Percentiles rank a stretch among this genome's conserved stretches.
These are phyloP conservation scores for Xylaria sp. DNA, from an alignment of 2,329 filamentous ascomycete species.

Conservation along the genomic window DNA sequence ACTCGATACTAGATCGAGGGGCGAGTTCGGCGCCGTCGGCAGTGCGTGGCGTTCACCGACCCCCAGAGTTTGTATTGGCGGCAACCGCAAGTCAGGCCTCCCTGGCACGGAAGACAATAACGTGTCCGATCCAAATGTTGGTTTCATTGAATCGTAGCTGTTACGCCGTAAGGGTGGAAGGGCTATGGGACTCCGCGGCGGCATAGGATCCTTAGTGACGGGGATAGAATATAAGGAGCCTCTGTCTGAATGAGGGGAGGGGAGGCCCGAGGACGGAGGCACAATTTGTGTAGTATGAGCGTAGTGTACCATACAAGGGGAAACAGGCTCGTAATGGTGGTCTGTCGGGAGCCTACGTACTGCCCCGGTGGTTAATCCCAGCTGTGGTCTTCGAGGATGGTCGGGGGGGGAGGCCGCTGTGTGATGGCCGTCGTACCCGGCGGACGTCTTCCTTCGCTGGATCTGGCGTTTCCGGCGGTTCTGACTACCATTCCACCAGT, in stretches of 20 bases:
- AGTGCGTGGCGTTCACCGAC: conserved; percentile 42
- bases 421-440: conserved; percentile 46
- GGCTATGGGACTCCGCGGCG: conserved; percentile 54
- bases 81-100: conserved; percentile 37
- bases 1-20: conserved; percentile 32
- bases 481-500: conserved; percentile 96
- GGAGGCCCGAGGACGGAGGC: conserved; percentile 43
- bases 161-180: conserved; percentile 52
- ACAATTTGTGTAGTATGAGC: conserved; percentile 34
- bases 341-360: conserved; percentile 20
- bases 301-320: conserved; percentile 29
- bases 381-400: conserved; percentile 31
- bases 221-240: conserved; percentile 72
- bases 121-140: conserved; percentile 23
- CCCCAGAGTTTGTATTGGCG: conserved; percentile 48
- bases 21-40: conserved; percentile 53
- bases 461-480: conserved; percentile 75
- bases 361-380: conserved; percentile 29
- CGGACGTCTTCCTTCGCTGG: conserved; percentile 49
- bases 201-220: conserved; percentile 47
- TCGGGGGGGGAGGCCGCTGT: conserved; percentile 15
- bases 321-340: conserved; percentile 35
- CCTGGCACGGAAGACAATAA: conserved; percentile 24
- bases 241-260: conserved; percentile 72
- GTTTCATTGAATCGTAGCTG: conserved; percentile 34